Evolutionary conservation across 2,329 filamentous ascomycete genomes (phyloP), one percentile per base, ranked within the genome.

Genomic region (Clarireedia hainanense): DNA sequence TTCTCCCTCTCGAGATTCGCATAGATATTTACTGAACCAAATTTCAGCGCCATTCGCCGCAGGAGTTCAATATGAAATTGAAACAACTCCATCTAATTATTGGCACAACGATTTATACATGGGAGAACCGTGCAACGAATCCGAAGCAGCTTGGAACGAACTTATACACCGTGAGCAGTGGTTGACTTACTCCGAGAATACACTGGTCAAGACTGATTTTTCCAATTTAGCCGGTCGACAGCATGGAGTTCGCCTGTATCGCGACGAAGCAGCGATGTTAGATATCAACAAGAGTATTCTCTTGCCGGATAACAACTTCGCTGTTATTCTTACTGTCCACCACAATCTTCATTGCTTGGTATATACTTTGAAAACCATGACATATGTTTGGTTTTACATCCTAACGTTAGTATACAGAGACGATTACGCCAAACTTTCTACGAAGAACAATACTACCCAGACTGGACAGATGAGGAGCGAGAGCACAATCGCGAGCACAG

Each of bases 261-360:
- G 51, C 5, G 51, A 48, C 23, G 51, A 54, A 48, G 51, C 51
- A 20, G 51, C 34, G 2, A 34, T 30, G 14, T 15, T 54, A 5
- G 52, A 48, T 15, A 54, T 54, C 12, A 54, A 54, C 6, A 48
- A 49, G 17, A 54, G 52, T 23, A 54, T 54, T 14, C 52, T 54
- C 9, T 12, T 54, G 5, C 26, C 46, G 1, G 52, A 49, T 24
- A 30, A 49, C 5, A 49, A 49, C n/a, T 54, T 54, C 12, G 52
- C 52, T 5, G 52, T 54, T 4, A 54, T 54, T 49, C 52, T 54
- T 17, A 30, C 45, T 1, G 43, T 54, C 20, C 52, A 54, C 7
- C 52, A 54, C 12, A 54, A 54, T 17, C 45, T 54, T 30, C 52
- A 54, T 12, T 54, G 52, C 30, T 9, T 54, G 12, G 45, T 54